phyloP scores from a whole-genome alignment of 1,284 basidiomycete species.

The Meripilus lineatus region DNA sequence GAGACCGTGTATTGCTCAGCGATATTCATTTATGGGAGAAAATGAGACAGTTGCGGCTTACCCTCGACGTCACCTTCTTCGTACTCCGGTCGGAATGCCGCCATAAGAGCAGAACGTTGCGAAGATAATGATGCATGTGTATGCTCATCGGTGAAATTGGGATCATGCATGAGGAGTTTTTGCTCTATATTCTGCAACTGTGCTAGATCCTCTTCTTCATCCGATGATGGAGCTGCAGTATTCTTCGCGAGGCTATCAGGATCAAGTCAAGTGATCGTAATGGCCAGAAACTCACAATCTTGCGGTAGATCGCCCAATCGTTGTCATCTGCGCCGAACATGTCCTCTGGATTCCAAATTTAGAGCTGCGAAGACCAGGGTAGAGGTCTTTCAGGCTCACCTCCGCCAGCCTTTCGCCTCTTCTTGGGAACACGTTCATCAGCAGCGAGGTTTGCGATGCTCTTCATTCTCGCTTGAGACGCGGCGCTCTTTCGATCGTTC shows the following conservation, averaged over 20 bases:
- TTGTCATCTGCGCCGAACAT: constrained; percentile 94
- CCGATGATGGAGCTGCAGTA: constrained; percentile 83
- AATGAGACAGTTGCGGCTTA: constrained; percentile 22
- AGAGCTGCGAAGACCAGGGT: constrained; percentile 6
- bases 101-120: constrained; percentile 78
- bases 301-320: constrained; percentile 97
- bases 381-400: constrained; percentile 42
- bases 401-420: constrained; percentile 73
- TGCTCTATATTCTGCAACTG: constrained; percentile 75
- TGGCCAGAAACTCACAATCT: constrained; percentile 61
- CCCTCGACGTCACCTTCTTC: constrained; percentile 69
- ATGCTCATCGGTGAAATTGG: constrained; percentile 74
- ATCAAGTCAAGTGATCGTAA: neutral
- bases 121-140: constrained; percentile 79
- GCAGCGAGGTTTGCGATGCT: constrained; percentile 90
- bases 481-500: constrained; percentile 88
- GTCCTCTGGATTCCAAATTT: constrained; percentile 69
- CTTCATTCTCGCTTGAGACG: constrained; percentile 96
- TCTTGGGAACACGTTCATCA: constrained; percentile 74
- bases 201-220: constrained; percentile 89
- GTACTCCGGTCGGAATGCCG: constrained; percentile 77
- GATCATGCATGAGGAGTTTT: constrained; percentile 81
- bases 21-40: neutral
- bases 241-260: constrained; percentile 42
- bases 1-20: neutral